Evolutionary conservation across 257 asterid genomes (phyloP).

Genomic region (Schizonepeta tenuifolia): DNA sequence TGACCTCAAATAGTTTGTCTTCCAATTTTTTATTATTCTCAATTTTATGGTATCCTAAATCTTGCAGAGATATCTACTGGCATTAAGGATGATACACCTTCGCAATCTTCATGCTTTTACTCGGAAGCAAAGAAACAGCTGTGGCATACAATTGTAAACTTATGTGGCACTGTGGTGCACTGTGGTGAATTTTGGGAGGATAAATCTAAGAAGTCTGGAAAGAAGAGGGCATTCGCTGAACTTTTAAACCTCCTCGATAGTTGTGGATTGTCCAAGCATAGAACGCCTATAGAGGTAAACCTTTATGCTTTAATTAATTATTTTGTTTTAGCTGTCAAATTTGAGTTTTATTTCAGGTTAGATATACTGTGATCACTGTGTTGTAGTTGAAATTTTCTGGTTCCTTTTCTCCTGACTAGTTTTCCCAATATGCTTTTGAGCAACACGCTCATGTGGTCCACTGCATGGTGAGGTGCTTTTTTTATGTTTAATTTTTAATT

Average conservation of each 20-base stretch:
- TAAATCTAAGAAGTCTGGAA: slow-evolving; percentile 59
- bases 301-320: neutral
- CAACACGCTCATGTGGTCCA: no score
- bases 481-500: no score
- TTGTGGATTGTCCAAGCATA: slow-evolving; percentile 79
- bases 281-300: slow-evolving; percentile 63
- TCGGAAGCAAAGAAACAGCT: slow-evolving; percentile 55
- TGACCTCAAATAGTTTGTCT: slow-evolving; percentile 2
- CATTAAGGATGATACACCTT: slow-evolving; percentile 41
- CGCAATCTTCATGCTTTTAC: slow-evolving; percentile 50
- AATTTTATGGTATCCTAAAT: slow-evolving; percentile 22
- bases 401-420: neutral
- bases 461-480: no score
- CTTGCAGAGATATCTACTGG: slow-evolving; percentile 49
- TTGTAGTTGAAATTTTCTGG: neutral
- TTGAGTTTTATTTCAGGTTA: slow-evolving; percentile 17
- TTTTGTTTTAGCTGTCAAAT: neutral
- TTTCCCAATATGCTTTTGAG: neutral
- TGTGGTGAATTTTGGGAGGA: slow-evolving; percentile 76
- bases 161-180: slow-evolving; percentile 53
- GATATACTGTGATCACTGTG: neutral
- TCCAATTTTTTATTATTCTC: slow-evolving; percentile 18
- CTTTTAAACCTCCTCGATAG: slow-evolving; percentile 72
- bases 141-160: slow-evolving; percentile 52
- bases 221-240: slow-evolving; percentile 71